phyloP scores from a whole-genome alignment of 495 filamentous ascomycete genomes.

The Penicillium silybi region DNA sequence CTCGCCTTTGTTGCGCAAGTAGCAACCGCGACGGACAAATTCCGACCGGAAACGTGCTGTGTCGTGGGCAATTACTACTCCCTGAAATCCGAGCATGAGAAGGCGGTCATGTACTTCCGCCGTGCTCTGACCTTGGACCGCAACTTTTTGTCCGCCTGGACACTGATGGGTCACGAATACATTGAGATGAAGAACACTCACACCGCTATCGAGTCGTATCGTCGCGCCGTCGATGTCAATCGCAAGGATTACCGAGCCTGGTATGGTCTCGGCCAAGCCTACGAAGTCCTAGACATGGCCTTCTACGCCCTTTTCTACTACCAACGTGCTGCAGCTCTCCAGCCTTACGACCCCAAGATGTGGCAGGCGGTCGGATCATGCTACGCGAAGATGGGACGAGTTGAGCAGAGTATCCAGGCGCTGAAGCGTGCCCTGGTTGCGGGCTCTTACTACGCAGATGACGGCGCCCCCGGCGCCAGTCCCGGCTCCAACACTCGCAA shows the following conservation, averaged over 20 bases:
- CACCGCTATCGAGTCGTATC: slow-evolving; percentile 94
- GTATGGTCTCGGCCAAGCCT: slow-evolving; percentile 96
- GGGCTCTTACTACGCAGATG: slow-evolving; percentile 73
- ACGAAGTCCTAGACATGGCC: slow-evolving; percentile 97
- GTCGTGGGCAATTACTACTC: slow-evolving; percentile 98
- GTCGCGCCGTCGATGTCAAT: slow-evolving; percentile 93
- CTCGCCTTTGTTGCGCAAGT: slow-evolving; percentile 89
- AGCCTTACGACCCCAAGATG: slow-evolving; percentile 95
- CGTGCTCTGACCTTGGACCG: slow-evolving; percentile 93
- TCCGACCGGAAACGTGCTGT: slow-evolving; percentile 94
- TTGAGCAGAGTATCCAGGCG: slow-evolving; percentile 85
- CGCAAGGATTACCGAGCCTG: slow-evolving; percentile 96
- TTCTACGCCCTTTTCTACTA: slow-evolving; percentile 97
- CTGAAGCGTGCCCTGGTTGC: slow-evolving; percentile 87
- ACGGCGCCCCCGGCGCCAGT: slow-evolving; percentile 23
- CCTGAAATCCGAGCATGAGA: slow-evolving; percentile 89
- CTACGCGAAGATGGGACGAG: slow-evolving; percentile 78
- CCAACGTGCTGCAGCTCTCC: slow-evolving; percentile 85
- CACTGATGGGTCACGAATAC: slow-evolving; percentile 98
- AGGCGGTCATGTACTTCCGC: slow-evolving; percentile 96
- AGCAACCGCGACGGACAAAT: slow-evolving; percentile 86
- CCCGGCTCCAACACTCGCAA: slow-evolving; percentile 28
- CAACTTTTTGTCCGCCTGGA: slow-evolving; percentile 92
- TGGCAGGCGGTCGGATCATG: slow-evolving; percentile 95
- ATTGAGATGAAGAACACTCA: slow-evolving; percentile 99